Evolutionary conservation across 164 flowering plant genomes (phyloP), one percentile per base, ranked within the genome.

Genomic region (Vitis labrusca): DNA sequence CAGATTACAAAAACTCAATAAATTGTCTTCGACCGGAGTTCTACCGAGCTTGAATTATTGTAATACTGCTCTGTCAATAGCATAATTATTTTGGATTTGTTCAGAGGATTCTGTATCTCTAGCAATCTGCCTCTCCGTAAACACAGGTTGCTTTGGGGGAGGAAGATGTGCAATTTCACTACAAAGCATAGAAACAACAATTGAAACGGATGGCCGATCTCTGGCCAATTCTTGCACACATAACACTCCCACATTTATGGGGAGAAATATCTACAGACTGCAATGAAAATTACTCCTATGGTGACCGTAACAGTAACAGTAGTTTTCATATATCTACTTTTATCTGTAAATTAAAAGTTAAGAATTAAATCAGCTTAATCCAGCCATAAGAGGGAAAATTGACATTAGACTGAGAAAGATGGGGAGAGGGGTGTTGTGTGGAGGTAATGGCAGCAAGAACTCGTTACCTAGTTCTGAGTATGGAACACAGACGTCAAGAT

Each of bases 401-500:
- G 44, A 32, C 7, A 32, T 32, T 32, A 3, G 44, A 32, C 5
- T 32, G 44, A 32, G 44, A 32, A 32, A 32, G 7, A 32, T 32
- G 44, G 44, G 44, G 44, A 32, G 44, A 32, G 44, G 44, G 44
- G 7, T 19, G 1, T 19, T 19, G 23, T 19, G 44, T 6, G 44
- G 44, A 19, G 23, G 23, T 19, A 6, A 32, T 32, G 7, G 7
- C 7, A 5, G 7, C 44, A 32, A 32, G 5, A 32, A 32, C 44
- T 32, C 44, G 3, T 32, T 32, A 32, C 44, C 44, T 32, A 32
- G 44, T 32, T 4, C 44, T 32, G 44, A 32, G 44, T 32, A 32
- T 29, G 80, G 69, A 7, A 82, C 64, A 10, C 85, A 84, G 56
- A 85, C 16, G 59, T 69, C 75, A n/a, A 83, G 81, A 75, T 78